Percentiles rank a stretch among this genome's conserved stretches.
These are phyloP conservation scores for Podila epigama DNA, from an alignment of 192 early-diverging fungal species.

Conservation along the genomic window DNA sequence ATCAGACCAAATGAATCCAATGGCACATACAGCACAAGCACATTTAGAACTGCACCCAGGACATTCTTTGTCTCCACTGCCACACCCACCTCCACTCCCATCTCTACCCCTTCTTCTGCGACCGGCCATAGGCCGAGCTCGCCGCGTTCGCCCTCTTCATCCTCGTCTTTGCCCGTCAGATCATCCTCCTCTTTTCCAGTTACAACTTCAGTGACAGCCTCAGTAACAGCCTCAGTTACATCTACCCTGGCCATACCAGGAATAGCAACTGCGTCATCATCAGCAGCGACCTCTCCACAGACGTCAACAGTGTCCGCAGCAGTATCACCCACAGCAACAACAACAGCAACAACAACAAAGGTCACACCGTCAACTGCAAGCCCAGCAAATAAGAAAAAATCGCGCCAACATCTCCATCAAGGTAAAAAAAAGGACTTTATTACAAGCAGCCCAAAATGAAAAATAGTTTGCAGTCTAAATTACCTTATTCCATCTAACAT, in stretches of 20 bases:
- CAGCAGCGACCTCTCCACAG: neutral
- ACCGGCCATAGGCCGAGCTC: no score
- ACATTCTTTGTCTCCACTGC: neutral
- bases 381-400: neutral
- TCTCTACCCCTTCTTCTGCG: no score
- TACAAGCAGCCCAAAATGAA: no score
- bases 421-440: no score
- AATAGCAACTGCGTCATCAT: neutral
- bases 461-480: no score
- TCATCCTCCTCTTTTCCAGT: neutral
- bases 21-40: conserved; percentile 22
- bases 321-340: neutral
- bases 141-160: neutral
- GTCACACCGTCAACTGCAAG: neutral
- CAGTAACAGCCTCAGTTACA: no score
- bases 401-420: neutral
- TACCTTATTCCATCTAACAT: no score
- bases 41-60: conserved; percentile 7
- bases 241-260: neutral
- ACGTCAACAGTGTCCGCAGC: neutral
- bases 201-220: no score
- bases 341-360: neutral
- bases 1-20: conserved; percentile 31
- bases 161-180: neutral
- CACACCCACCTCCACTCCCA: no score